Percentiles rank a stretch among this genome's conserved stretches.
Evolutionary conservation across 495 filamentous ascomycete genomes (phyloP).

Genomic region (Aspergillus conjunctus): DNA sequence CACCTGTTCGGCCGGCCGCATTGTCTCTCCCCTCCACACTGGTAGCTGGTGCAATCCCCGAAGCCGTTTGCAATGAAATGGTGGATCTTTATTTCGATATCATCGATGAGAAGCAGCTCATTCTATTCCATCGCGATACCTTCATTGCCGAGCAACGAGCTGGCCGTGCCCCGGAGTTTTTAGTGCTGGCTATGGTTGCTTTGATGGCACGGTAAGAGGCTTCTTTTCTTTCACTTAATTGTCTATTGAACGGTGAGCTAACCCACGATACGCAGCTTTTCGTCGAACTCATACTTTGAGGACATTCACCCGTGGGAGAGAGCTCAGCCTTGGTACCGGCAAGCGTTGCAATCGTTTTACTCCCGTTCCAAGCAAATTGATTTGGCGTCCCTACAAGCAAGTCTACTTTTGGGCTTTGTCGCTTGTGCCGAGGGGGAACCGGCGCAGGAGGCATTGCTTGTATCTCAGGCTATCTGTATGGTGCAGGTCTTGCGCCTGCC

Average conservation of each 20-base stretch:
- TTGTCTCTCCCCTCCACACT: background rate
- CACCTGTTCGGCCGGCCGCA: background rate
- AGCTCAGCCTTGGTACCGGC: slow-evolving; percentile 3
- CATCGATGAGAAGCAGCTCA: slow-evolving; percentile 13
- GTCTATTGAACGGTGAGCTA: background rate
- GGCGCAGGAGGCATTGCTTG: slow-evolving; percentile 9
- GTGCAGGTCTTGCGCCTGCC: slow-evolving; percentile 9
- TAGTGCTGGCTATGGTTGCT: slow-evolving; percentile 4
- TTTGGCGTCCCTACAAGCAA: slow-evolving; percentile 8
- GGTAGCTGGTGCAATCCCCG: background rate
- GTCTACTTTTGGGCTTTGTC: slow-evolving; percentile 1
- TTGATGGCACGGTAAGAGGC: background rate
- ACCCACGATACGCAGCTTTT: slow-evolving; percentile 1
- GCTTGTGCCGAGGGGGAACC: slow-evolving; percentile 8
- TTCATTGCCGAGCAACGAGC: slow-evolving; percentile 10
- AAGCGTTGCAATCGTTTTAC: slow-evolving; percentile 7
- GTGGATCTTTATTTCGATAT: slow-evolving; percentile 13
- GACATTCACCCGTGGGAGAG: slow-evolving; percentile 10
- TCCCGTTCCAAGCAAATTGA: slow-evolving; percentile 4
- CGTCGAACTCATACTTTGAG: slow-evolving; percentile 2
- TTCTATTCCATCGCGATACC: slow-evolving; percentile 8
- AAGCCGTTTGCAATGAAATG: slow-evolving; percentile 4
- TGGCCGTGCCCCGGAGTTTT: slow-evolving; percentile 1
- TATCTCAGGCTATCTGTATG: slow-evolving; percentile 13
- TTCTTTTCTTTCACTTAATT: background rate